Evolutionary conservation across 2,329 filamentous ascomycete species (phyloP).

Genomic region (Paecilomyces niveus): DNA sequence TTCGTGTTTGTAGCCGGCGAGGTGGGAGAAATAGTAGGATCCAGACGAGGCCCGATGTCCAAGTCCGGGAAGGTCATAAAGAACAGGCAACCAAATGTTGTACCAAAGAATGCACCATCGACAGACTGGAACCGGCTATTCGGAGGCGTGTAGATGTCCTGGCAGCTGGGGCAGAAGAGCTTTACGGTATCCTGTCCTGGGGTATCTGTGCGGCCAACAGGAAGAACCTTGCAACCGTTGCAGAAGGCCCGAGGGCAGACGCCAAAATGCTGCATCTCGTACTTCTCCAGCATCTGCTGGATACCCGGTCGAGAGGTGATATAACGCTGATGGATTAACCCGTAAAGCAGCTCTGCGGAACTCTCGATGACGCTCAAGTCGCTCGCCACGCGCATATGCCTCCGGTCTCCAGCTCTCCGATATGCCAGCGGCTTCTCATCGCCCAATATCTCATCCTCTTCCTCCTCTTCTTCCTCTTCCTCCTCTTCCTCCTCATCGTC

Average conservation of each 20-base stretch:
- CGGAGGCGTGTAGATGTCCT: slow-evolving; percentile 94
- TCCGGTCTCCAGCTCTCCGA: slow-evolving; percentile 55
- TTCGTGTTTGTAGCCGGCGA: slow-evolving; percentile 16
- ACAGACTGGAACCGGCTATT: slow-evolving; percentile 97
- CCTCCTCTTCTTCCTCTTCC: slow-evolving; percentile 61
- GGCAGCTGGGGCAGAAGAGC: slow-evolving; percentile 92
- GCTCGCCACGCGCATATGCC: slow-evolving; percentile 80
- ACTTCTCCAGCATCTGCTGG: slow-evolving; percentile 99
- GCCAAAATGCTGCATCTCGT: slow-evolving; percentile 93
- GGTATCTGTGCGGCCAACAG: slow-evolving; percentile 88
- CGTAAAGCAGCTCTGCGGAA: slow-evolving; percentile 96
- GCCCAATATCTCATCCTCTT: slow-evolving; percentile 60
- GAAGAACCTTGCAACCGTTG: slow-evolving; percentile 80
- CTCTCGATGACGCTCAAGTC: slow-evolving; percentile 94
- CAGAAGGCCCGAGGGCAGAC: slow-evolving; percentile 92
- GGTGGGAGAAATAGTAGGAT: slow-evolving; percentile 28
- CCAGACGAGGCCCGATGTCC: slow-evolving; percentile 68
- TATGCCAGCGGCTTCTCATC: slow-evolving; percentile 42
- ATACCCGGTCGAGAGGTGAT: slow-evolving; percentile 95
- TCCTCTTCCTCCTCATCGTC: slow-evolving; percentile 65
- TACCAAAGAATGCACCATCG: slow-evolving; percentile 95
- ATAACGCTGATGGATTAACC: slow-evolving; percentile 95
- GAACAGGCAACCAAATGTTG: slow-evolving; percentile 93
- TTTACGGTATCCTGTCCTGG: slow-evolving; percentile 97
- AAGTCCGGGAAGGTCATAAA: slow-evolving; percentile 98